These are phyloP conservation scores for Suillus lakei DNA, from an alignment of 768 basidiomycete genomes.

Conservation along the genomic window DNA sequence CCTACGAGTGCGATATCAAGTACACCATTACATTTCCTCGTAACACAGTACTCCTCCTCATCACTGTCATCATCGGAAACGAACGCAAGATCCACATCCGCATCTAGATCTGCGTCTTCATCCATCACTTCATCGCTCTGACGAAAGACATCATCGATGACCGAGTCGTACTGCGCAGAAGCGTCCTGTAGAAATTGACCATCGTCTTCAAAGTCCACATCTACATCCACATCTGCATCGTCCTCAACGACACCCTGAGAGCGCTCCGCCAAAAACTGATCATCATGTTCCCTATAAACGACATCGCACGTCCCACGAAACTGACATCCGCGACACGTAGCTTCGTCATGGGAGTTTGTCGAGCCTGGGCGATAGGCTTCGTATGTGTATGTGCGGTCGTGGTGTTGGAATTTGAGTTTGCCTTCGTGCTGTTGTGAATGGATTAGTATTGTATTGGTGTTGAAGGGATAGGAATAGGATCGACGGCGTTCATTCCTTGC, in stretches of 20 bases:
- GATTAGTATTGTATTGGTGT: no score
- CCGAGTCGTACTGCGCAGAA: neutral
- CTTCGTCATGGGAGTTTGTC: constrained; percentile 47
- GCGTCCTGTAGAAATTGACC: constrained; percentile 23
- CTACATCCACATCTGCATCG: neutral
- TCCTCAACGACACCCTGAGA: constrained; percentile 3
- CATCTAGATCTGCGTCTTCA: constrained; percentile 19
- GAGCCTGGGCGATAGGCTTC: constrained; percentile 44
- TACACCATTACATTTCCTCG: constrained; percentile 54
- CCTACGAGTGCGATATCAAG: constrained; percentile 67
- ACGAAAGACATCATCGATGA: neutral
- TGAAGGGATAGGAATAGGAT: no score
- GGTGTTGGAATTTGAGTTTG: constrained; percentile 2
- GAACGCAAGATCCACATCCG: constrained; percentile 28
- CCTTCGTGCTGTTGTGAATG: neutral
- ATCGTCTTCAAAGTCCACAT: constrained; percentile 24
- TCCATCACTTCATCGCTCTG: constrained; percentile 10
- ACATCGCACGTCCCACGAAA: constrained; percentile 34
- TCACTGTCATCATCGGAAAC: constrained; percentile 26
- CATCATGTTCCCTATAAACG: constrained; percentile 21
- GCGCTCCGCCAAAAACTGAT: neutral
- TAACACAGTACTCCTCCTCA: constrained; percentile 27
- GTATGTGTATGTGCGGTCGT: constrained; percentile 38
- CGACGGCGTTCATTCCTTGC: no score
- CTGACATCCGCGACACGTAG: constrained; percentile 39